Percentiles rank a stretch among this genome's conserved stretches.
These are phyloP conservation scores for Ganoderma multipileum DNA, from an alignment of 1,284 basidiomycete genomes.

Conservation along the genomic window DNA sequence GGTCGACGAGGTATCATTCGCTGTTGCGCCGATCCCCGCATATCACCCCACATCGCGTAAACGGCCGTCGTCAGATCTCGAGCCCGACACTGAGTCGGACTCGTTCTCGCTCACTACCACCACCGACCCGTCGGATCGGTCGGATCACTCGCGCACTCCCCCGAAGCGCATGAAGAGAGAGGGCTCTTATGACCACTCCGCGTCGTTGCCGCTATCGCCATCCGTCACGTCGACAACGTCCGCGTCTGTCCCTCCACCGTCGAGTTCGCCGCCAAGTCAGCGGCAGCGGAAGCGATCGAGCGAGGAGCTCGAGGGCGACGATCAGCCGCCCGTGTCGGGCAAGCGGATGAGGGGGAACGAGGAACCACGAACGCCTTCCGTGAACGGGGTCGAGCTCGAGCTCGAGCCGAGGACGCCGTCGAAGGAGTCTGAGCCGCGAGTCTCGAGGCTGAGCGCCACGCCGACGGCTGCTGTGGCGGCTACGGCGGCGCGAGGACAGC, in stretches of 20 bases:
- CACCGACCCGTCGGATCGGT: conserved; percentile 14
- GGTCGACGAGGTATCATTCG: conserved; percentile 22
- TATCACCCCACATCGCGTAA: conserved; percentile 29
- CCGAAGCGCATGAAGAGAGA: conserved; percentile 42
- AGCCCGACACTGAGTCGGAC: conserved; percentile 25
- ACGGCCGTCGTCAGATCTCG: conserved; percentile 34
- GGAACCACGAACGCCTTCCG: conserved; percentile 6
- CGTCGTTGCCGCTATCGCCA: conserved; percentile 1
- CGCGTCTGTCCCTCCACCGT: conserved; percentile 16
- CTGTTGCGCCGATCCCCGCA: conserved; percentile 23
- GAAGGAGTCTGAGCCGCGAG: conserved; percentile 1
- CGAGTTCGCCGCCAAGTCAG: conserved; percentile 22
- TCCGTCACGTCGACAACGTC: conserved; percentile 7
- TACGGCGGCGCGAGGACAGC: not conserved
- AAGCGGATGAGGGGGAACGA: conserved; percentile 21
- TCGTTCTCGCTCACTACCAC: conserved; percentile 17
- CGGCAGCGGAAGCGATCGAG: conserved; percentile 39
- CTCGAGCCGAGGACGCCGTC: conserved; percentile 4
- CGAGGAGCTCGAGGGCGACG: conserved; percentile 36
- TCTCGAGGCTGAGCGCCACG: not conserved
- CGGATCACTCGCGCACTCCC: conserved; percentile 35
- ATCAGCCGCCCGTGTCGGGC: conserved; percentile 16
- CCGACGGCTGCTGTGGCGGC: not conserved
- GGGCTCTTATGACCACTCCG: conserved; percentile 36
- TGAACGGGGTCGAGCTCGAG: conserved; percentile 9